Base-by-base conservation (phyloP, 1,284 basidiomycete species). In the Puccinia hordei region DNA sequence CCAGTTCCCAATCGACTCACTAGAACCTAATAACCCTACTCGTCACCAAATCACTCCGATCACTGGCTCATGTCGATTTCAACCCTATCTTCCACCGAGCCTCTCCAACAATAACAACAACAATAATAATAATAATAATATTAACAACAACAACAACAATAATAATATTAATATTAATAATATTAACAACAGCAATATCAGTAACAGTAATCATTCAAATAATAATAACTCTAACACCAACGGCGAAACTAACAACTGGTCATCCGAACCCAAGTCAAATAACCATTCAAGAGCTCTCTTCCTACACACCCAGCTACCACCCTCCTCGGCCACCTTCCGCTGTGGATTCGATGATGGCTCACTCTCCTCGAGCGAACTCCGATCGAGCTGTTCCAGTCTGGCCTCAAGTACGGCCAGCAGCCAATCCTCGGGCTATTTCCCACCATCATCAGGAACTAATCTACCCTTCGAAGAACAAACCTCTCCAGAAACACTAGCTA, bases 321-420 rank as follows among this genome's bases (percentile, higher is more conserved):
- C 27, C 27, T 12, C 49, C 38, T 41, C 35, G 33, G 12, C 46
- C 8, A 46, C n/a, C 38, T 77, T 68, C 66, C 38, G 49, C n/a
- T n/a, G n/a, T 5, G 17, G 9, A 19, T 30, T 49, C n/a, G 51
- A 57, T 12, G 53, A 57, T 33, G 66, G 66, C 24, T 63, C 75
- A 10, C 44, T 24, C 55, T 63, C 59, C 41, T 68, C 75, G 41
- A 68, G 41, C 41, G 66, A 59, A 10, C 66, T 59, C 10, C 24
- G 49, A 24, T 78, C 76, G 5, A 69, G 76, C 57, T 78, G 65
- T 38, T 78, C 76, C n/a, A 69, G 61, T 41, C 38, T 71, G 4
- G 65, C 76, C n/a, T 78, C 76, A 4, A 59, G 51, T 46, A 49
- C 53, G 17, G 66, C 51, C 27, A 55, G 46, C 57, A 65, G 30